Evolutionary conservation across 768 basidiomycete genomes (phyloP).

Genomic region (Dioszegia hungarica): DNA sequence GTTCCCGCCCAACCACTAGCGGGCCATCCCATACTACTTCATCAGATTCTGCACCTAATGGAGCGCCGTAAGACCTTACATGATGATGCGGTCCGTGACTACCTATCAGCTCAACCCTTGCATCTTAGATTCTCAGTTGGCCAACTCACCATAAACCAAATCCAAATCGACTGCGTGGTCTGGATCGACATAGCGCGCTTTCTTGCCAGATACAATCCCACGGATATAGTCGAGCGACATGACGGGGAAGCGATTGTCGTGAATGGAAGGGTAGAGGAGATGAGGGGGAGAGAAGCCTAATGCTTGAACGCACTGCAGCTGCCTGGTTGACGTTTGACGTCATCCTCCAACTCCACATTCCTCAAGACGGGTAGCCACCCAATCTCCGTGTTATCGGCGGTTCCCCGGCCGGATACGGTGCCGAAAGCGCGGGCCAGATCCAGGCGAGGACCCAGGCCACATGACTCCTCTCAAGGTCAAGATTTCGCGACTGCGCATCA

Average conservation of each 20-base stretch:
- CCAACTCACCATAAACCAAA: constrained; percentile 34
- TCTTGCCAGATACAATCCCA: constrained; percentile 73
- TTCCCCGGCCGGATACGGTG: no score
- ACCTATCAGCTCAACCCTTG: constrained; percentile 52
- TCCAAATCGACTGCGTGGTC: constrained; percentile 64
- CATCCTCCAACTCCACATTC: no score
- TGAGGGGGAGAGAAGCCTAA: background rate
- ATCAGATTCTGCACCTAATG: background rate
- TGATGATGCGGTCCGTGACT: constrained; percentile 63
- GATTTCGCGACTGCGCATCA: no score
- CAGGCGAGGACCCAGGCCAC: no score
- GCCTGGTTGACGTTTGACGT: no score
- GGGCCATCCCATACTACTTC: constrained; percentile 62
- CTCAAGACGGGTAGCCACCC: no score
- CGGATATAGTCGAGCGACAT: constrained; percentile 58
- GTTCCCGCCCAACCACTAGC: constrained; percentile 70
- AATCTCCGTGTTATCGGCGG: no score
- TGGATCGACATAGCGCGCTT: constrained; percentile 69
- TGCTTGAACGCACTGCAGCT: no score
- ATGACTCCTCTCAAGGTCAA: no score
- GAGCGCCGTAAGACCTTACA: constrained; percentile 38
- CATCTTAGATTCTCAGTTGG: no score
- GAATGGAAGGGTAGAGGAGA: background rate
- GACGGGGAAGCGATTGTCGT: no score
- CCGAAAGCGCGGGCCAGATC: no score